Evolutionary conservation across 176 grass and related monocot species (phyloP).

Genomic region (Avena atlantica): DNA sequence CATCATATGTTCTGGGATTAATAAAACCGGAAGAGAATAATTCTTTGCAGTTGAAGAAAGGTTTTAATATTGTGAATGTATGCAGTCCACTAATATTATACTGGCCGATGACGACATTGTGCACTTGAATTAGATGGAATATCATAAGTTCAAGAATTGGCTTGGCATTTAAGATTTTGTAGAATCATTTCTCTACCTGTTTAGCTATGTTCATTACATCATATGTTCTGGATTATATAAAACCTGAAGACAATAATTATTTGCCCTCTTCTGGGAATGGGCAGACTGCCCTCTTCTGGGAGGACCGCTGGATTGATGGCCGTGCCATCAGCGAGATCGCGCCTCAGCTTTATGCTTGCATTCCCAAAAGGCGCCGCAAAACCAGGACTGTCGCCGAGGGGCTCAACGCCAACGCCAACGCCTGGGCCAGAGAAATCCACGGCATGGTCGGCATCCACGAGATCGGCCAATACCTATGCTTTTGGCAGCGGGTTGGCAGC

Average conservation of each 20-base stretch:
- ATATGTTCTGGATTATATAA: conserved; percentile 23
- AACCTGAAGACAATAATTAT: background rate
- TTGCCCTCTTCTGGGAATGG: background rate
- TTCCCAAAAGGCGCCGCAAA: no score
- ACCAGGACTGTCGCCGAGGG: no score
- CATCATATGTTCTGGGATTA: conserved; percentile 13
- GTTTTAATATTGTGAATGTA: conserved; percentile 5
- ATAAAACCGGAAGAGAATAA: background rate
- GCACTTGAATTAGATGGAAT: conserved; percentile 33
- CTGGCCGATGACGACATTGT: background rate
- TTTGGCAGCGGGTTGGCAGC: no score
- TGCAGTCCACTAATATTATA: conserved; percentile 17
- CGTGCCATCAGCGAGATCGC: no score
- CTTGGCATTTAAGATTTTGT: background rate
- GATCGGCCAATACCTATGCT: no score
- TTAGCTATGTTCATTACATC: conserved; percentile 21
- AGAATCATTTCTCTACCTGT: conserved; percentile 26
- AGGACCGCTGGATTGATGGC: no score
- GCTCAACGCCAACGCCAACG: no score
- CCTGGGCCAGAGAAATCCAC: no score
- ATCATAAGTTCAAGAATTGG: conserved; percentile 1
- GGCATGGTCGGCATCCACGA: no score
- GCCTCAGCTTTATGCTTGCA: no score
- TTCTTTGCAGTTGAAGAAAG: conserved; percentile 3
- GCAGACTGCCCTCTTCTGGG: no score